Conservation (phyloP, 2,329 filamentous ascomycete genomes). For the Pseudopyricularia cyperi region DNA sequence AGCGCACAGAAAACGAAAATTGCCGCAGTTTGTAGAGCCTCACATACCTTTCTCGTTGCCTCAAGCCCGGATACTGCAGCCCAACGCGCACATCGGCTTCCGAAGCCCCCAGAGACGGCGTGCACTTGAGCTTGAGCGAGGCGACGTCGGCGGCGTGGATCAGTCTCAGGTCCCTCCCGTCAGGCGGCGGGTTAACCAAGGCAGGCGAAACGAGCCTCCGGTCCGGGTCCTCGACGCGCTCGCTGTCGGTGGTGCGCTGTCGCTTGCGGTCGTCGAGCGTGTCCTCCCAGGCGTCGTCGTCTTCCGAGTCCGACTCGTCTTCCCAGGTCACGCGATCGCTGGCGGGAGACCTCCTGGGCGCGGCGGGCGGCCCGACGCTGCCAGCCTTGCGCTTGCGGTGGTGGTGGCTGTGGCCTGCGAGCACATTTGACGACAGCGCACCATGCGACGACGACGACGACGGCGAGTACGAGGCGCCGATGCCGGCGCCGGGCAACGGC, state of each 20-base stretch:
- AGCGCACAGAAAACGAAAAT: not conserved
- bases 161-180: conserved; percentile 30
- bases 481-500: conserved; percentile 8
- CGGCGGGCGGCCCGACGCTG: conserved; percentile 14
- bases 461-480: not conserved
- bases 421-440: conserved; percentile 5
- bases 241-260: conserved; percentile 13
- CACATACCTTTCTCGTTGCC: conserved; percentile 16
- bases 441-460: conserved; percentile 12
- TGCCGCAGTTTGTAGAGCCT: not conserved
- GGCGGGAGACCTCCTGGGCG: conserved; percentile 26
- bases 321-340: conserved; percentile 35
- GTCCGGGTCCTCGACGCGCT: conserved; percentile 15
- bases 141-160: conserved; percentile 48
- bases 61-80: conserved; percentile 69
- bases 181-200: conserved; percentile 31
- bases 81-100: conserved; percentile 46
- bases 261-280: conserved; percentile 32
- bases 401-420: conserved; percentile 10
- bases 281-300: conserved; percentile 37
- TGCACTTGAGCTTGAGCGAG: conserved; percentile 35
- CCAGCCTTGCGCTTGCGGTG: conserved; percentile 35
- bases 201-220: conserved; percentile 12
- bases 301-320: conserved; percentile 34
- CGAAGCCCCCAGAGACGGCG: conserved; percentile 33